phyloP scores from a whole-genome alignment of 192 early-diverging fungal species.

The Coemansia pectinata region DNA sequence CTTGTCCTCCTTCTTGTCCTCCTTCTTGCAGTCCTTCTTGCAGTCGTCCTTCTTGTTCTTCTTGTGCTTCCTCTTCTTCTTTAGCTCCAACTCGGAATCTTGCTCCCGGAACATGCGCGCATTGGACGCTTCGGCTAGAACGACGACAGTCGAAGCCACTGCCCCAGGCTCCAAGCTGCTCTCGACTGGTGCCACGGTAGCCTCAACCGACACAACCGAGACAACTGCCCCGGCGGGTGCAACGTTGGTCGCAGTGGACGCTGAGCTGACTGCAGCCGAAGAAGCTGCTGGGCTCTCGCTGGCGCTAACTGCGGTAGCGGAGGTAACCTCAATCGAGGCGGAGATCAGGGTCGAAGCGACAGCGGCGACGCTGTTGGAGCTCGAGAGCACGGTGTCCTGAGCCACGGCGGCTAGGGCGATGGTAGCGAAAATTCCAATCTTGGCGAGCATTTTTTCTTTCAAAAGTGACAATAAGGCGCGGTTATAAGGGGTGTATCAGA shows the following conservation, averaged over 20 bases:
- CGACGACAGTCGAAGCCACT: background rate
- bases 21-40: background rate
- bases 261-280: background rate
- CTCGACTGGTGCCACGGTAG: too few relatives aligned
- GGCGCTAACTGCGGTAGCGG: background rate
- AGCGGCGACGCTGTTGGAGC: background rate
- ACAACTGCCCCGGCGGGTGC: background rate
- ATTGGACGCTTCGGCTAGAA: background rate
- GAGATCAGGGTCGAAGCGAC: background rate
- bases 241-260: background rate
- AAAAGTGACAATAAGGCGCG: background rate
- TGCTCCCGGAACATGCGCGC: background rate
- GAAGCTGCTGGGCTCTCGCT: background rate
- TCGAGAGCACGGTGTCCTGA: background rate
- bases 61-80: background rate
- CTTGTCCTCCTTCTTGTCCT: background rate
- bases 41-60: background rate
- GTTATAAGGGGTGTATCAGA: background rate
- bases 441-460: background rate
- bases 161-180: too few relatives aligned
- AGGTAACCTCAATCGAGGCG: background rate
- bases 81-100: background rate
- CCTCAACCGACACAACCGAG: too few relatives aligned
- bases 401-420: background rate
- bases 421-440: constrained; percentile 6